phyloP scores from a whole-genome alignment of 108 stramenopile genomes.

The Nitzschia sp. region DNA sequence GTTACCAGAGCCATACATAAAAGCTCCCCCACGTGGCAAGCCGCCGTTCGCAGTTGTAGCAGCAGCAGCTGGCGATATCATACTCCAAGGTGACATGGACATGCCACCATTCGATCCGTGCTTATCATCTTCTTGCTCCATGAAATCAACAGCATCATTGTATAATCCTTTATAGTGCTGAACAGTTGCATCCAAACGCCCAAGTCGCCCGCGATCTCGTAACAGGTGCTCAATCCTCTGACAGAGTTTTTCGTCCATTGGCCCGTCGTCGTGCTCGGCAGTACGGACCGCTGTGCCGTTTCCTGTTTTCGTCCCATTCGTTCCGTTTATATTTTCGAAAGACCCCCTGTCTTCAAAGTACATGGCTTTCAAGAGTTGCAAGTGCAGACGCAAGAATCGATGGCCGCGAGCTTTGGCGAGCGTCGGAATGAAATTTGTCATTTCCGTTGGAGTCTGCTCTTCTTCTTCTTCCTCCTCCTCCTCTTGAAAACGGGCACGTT shows the following conservation, averaged over 20 bases:
- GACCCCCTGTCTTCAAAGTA: slow-evolving; percentile 6
- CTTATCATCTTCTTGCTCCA: not conserved
- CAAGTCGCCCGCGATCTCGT: slow-evolving; percentile 6
- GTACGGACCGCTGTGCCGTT: not conserved
- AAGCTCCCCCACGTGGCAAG: not conserved
- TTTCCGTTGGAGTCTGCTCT: not conserved
- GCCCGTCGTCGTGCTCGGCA: slow-evolving; percentile 13
- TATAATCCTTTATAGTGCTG: slow-evolving; percentile 10
- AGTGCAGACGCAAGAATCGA: slow-evolving; percentile 27
- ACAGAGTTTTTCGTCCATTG: slow-evolving; percentile 18
- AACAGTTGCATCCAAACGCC: slow-evolving; percentile 9
- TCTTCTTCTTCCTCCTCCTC: not conserved
- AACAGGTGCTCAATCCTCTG: slow-evolving; percentile 25
- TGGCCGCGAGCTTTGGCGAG: not conserved
- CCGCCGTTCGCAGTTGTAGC: not conserved
- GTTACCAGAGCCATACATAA: not conserved
- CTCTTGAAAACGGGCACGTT: not conserved
- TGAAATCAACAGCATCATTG: slow-evolving; percentile 28
- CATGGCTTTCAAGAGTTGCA: slow-evolving; percentile 21
- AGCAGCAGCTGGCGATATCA: not conserved
- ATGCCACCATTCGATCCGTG: not conserved
- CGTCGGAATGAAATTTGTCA: not conserved
- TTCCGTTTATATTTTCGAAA: too few relatives aligned
- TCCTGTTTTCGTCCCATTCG: not conserved
- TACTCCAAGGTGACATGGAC: not conserved